Evolutionary conservation across 2,329 filamentous ascomycete species (phyloP).

Genomic region (Penicillium palitans): DNA sequence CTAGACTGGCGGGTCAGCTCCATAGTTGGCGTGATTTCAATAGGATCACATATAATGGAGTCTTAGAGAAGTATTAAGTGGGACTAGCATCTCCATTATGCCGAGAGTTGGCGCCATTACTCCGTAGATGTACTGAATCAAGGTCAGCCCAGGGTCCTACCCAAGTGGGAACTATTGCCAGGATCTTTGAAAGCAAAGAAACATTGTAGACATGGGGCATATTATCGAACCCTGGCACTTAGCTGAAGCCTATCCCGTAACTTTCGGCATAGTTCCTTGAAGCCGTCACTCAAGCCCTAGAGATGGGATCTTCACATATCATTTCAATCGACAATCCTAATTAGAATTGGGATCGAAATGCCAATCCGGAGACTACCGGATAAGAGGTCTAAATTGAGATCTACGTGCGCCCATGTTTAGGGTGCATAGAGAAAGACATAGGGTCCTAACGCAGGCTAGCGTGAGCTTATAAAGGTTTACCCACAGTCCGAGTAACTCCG

Average conservation of each 20-base stretch:
- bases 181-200: neutral
- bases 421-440: neutral
- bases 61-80: slow-evolving; percentile 1
- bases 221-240: neutral
- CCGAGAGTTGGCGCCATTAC: neutral
- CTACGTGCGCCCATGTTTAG: neutral
- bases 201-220: neutral
- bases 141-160: no score
- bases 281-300: neutral
- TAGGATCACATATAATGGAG: neutral
- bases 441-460: neutral
- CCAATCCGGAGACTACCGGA: neutral
- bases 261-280: neutral
- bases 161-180: neutral
- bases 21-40: neutral
- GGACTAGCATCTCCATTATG: neutral
- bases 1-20: slow-evolving; percentile 5
- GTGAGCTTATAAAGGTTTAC: neutral
- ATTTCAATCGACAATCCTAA: neutral
- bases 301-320: neutral
- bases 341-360: neutral
- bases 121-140: neutral
- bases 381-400: neutral
- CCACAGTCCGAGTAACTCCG: neutral
- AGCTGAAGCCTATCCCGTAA: neutral